These are phyloP conservation scores for Eleusine indica DNA, from an alignment of 176 grass and related monocot species.

Conservation along the genomic window DNA sequence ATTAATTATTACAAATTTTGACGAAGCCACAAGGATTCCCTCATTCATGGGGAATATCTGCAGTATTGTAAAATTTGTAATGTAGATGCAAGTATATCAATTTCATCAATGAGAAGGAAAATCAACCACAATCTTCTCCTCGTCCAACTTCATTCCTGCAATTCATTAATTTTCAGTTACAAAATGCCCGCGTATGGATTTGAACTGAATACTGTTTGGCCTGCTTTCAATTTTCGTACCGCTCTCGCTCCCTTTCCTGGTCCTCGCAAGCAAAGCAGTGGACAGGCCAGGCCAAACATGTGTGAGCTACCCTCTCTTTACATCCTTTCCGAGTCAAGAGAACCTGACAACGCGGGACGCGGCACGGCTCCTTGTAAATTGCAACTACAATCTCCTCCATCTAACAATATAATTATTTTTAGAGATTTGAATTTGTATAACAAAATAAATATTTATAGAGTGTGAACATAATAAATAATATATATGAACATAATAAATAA, in stretches of 20 bases:
- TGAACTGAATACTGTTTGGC: not conserved
- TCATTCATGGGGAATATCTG: not conserved
- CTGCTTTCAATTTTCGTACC: slow-evolving; percentile 34
- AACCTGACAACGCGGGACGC: not conserved
- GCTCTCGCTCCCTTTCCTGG: slow-evolving; percentile 10
- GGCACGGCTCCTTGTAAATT: not conserved
- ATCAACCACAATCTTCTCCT: not conserved
- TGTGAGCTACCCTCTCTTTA: slow-evolving; percentile 34
- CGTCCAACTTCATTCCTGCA: not conserved
- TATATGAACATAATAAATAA: no score
- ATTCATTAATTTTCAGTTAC: slow-evolving; percentile 8
- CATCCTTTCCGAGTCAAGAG: not conserved
- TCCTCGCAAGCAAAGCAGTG: slow-evolving; percentile 13
- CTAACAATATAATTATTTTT: no score
- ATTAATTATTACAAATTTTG: not conserved
- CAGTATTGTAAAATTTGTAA: not conserved
- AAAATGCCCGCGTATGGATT: not conserved
- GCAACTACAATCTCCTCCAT: not conserved
- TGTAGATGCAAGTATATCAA: not conserved
- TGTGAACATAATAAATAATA: no score
- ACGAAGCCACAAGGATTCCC: not conserved
- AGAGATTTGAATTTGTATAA: no score
- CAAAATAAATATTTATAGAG: no score
- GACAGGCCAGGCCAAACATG: slow-evolving; percentile 8
- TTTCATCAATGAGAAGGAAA: not conserved